phyloP scores from a whole-genome alignment of 192 early-diverging fungal genomes.

The Cetraspora pellucida region DNA sequence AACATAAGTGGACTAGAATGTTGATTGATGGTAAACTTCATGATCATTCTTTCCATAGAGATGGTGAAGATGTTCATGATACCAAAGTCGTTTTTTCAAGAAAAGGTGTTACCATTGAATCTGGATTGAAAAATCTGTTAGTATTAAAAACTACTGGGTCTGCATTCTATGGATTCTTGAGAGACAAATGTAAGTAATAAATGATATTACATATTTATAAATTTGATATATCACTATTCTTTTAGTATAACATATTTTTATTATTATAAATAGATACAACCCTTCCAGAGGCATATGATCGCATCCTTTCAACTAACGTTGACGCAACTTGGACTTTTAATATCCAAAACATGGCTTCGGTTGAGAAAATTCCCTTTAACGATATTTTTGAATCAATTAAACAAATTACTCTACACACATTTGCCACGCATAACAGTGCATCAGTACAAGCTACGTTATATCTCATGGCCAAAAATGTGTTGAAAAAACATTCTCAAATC shows the following conservation, averaged over 20 bases:
- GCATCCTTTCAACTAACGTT: conserved; percentile 76
- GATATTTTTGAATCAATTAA: conserved; percentile 59
- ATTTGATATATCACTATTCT: not conserved
- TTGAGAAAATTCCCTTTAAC: conserved; percentile 53
- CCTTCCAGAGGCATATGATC: conserved; percentile 71
- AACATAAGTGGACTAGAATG: conserved; percentile 80
- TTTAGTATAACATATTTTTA: not conserved
- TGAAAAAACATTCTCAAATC: conserved; percentile 60
- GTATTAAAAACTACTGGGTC: conserved; percentile 86
- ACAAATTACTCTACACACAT: conserved; percentile 71
- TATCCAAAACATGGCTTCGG: conserved; percentile 25
- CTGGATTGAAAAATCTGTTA: conserved; percentile 70
- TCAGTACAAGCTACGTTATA: conserved; percentile 83
- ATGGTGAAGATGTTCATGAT: conserved; percentile 70
- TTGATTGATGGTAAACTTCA: conserved; percentile 60
- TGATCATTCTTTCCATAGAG: conserved; percentile 71
- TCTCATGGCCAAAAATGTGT: conserved; percentile 68
- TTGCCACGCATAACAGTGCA: conserved; percentile 75
- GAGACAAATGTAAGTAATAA: conserved; percentile 54
- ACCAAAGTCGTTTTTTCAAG: conserved; percentile 57
- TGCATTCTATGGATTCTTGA: conserved; percentile 71
- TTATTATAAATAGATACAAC: conserved; percentile 53
- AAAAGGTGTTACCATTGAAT: conserved; percentile 53
- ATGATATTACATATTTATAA: not conserved
- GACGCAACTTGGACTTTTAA: conserved; percentile 69